Percentiles rank a stretch among this genome's conserved stretches.
phyloP scores from a whole-genome alignment of 2,329 filamentous ascomycete genomes.

The Atkinsonella texensis region DNA sequence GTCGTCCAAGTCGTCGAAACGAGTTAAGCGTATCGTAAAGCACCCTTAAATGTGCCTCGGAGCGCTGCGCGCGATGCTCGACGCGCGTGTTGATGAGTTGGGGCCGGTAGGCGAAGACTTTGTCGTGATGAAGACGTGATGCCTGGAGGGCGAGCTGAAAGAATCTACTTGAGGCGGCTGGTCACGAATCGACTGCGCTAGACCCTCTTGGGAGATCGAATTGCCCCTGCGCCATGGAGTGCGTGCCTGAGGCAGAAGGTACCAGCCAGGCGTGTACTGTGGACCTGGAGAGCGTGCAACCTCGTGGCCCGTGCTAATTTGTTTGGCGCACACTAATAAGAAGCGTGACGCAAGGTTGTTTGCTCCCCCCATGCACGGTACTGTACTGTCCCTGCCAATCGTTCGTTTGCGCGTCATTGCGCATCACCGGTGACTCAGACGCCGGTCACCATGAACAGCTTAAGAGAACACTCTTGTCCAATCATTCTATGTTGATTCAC shows the following conservation, averaged over 20 bases:
- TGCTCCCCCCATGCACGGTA: not conserved
- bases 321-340: not conserved
- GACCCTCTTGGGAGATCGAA: slow-evolving; percentile 13
- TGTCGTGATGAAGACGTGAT: slow-evolving; percentile 31
- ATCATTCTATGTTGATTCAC: not conserved
- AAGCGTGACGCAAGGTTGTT: not conserved
- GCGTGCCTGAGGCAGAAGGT: slow-evolving; percentile 16
- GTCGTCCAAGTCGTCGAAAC: slow-evolving; percentile 23
- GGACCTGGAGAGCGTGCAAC: not conserved
- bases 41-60: slow-evolving; percentile 15
- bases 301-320: not conserved
- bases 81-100: slow-evolving; percentile 40
- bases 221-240: slow-evolving; percentile 8
- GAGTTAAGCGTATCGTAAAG: slow-evolving; percentile 23
- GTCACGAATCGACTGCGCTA: slow-evolving; percentile 23
- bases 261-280: not conserved
- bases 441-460: not conserved
- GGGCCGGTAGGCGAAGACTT: slow-evolving; percentile 25
- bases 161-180: slow-evolving; percentile 31
- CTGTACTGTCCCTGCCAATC: not conserved
- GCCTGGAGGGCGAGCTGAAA: slow-evolving; percentile 25
- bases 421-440: slow-evolving; percentile 13
- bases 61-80: slow-evolving; percentile 32
- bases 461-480: not conserved
- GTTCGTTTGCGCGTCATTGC: not conserved